These are phyloP conservation scores for Rubia tinctorum DNA, from an alignment of 305 asterid species.

Conservation along the genomic window DNA sequence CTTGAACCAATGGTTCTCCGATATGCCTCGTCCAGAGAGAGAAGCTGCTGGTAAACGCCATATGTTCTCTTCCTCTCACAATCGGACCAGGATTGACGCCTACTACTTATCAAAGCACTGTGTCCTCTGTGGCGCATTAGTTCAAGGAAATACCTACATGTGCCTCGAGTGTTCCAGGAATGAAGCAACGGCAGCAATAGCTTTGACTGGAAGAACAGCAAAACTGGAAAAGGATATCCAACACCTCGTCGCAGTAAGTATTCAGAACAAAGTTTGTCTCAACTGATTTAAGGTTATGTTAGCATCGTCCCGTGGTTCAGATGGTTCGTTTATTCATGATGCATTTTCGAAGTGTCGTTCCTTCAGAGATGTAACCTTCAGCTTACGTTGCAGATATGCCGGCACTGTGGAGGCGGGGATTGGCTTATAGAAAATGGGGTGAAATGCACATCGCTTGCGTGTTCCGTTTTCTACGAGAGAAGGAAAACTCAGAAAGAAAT, in stretches of 20 bases:
- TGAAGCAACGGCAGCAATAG: conserved; percentile 56
- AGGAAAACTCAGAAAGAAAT: conserved; percentile 79
- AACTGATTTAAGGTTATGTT: not conserved
- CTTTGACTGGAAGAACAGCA: conserved; percentile 77
- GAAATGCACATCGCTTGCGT: conserved; percentile 83
- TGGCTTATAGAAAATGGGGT: conserved; percentile 84
- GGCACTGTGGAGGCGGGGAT: conserved; percentile 97
- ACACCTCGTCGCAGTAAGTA: conserved; percentile 89
- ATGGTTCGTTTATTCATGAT: not conserved
- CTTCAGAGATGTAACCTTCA: not conserved
- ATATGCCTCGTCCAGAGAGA: conserved; percentile 79
- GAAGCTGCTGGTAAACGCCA: conserved; percentile 56
- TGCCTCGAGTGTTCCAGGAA: conserved; percentile 64
- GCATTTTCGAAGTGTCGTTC: not conserved
- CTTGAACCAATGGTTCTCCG: conserved; percentile 79
- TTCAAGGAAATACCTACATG: conserved; percentile 61
- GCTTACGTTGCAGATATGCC: conserved; percentile 59
- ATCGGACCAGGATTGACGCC: conserved; percentile 71
- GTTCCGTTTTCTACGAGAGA: conserved; percentile 87
- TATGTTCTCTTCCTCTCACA: conserved; percentile 42
- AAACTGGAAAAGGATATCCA: conserved; percentile 80
- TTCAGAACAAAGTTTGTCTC: conserved; percentile 5
- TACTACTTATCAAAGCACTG: conserved; percentile 90
- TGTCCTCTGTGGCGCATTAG: conserved; percentile 71
- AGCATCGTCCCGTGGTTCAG: not conserved